Percentiles rank a stretch among this genome's conserved stretches.
Conservation (phyloP, 1,139 yeast genomes). For the Candida gigantensis region DNA sequence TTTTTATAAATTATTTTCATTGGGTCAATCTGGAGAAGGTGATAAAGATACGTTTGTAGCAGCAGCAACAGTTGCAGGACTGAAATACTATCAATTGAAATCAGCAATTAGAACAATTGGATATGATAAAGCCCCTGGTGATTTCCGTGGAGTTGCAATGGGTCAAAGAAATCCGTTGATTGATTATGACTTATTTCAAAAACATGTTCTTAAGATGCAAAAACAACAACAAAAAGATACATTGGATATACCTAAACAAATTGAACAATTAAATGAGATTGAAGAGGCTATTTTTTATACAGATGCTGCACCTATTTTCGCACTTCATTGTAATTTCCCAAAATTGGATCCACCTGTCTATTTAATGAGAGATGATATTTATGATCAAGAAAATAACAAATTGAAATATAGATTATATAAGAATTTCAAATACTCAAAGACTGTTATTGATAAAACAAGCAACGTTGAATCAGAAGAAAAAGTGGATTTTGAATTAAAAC, state of each 20-base stretch:
- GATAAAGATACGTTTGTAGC: slow-evolving; percentile 65
- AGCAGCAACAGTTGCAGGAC: slow-evolving; percentile 45
- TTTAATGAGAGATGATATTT: slow-evolving; percentile 7
- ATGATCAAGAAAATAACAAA: slow-evolving; percentile 10
- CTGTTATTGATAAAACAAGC: slow-evolving; percentile 15
- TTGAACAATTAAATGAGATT: slow-evolving; percentile 8
- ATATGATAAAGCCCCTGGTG: slow-evolving; percentile 16
- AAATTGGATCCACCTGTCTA: slow-evolving; percentile 12
- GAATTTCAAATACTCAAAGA: slow-evolving; percentile 7
- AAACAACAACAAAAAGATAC: slow-evolving; percentile 6
- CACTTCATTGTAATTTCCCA: slow-evolving; percentile 15
- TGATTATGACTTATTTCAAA: slow-evolving; percentile 20
- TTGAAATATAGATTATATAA: slow-evolving; percentile 14
- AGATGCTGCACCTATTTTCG: slow-evolving; percentile 16
- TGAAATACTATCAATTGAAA: slow-evolving; percentile 50
- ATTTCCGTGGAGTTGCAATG: slow-evolving; percentile 33
- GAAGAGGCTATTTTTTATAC: slow-evolving; percentile 13
- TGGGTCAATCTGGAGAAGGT: slow-evolving; percentile 65
- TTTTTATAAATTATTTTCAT: slow-evolving; percentile 56
- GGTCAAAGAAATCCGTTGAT: slow-evolving; percentile 29
- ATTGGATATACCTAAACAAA: slow-evolving; percentile 12
- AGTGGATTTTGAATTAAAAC: slow-evolving; percentile 28
- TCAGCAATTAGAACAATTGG: slow-evolving; percentile 28
- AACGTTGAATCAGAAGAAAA: neutral
- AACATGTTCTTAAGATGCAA: neutral